Conservation (phyloP, 139 green algal species). For the Asterochloris sp. region DNA sequence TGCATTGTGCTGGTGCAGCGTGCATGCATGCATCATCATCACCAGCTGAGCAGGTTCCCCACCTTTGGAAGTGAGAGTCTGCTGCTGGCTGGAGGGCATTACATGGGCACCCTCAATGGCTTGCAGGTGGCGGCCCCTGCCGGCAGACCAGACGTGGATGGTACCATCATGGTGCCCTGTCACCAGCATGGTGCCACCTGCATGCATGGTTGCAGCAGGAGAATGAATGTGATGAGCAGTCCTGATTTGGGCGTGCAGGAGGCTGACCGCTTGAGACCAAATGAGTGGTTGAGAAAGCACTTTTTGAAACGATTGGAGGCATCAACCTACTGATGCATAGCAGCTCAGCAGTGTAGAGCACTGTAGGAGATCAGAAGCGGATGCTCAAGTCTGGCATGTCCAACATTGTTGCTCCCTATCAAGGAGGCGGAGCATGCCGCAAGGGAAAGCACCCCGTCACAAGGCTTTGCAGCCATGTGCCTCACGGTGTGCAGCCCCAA, state of each 20-base stretch:
- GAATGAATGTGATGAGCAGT: background rate
- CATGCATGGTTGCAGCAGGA: background rate
- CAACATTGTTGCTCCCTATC: no score
- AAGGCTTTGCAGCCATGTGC: no score
- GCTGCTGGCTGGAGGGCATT: background rate
- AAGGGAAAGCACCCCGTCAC: no score
- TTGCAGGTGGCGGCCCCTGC: slow-evolving; percentile 16
- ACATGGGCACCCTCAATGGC: slow-evolving; percentile 5
- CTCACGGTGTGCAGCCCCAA: no score
- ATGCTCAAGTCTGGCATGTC: no score
- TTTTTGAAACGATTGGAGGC: background rate
- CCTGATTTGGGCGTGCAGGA: background rate
- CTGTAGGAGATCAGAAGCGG: background rate
- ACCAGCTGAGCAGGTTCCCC: background rate
- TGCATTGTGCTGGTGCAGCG: background rate
- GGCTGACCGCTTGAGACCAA: background rate
- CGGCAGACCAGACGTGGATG: slow-evolving; percentile 26
- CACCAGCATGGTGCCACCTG: slow-evolving; percentile 32
- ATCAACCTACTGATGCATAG: background rate
- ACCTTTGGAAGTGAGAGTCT: background rate
- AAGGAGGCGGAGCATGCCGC: no score
- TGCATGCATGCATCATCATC: slow-evolving; percentile 21
- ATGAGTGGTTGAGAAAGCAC: slow-evolving; percentile 11
- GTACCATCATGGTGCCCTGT: slow-evolving; percentile 44
- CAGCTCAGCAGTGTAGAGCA: background rate